Evolutionary conservation across 371 early-diverging fungal genomes (phyloP), one percentile per base, ranked within the genome.

Genomic region (Mortierella sp.): DNA sequence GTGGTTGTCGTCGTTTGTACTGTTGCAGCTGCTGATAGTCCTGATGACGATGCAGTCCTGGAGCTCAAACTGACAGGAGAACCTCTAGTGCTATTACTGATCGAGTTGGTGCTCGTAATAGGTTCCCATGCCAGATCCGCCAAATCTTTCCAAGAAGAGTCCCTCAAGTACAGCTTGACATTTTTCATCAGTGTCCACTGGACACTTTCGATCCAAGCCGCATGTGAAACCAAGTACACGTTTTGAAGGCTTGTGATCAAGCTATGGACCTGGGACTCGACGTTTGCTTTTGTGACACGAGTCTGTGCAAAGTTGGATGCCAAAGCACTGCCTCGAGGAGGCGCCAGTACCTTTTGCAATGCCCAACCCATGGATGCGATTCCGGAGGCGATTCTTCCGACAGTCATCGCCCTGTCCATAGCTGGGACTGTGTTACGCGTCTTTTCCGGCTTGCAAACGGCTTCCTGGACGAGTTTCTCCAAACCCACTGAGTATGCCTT

Each of bases 131-230:
- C 64, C 27, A 76, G 55, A 2, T 61, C 60, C 2, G 65, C 44
- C 5, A 76, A 46, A 50, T 76, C 78, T 14, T 70, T 61, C 78
- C 78, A 76, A 11, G 70, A 65, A 1, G 78, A 76, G 12, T 60
- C 57, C 12, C 24, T 32, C 44, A 76, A 54, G 24, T 65, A 76
- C 15, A 51, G 52, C 46, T 50, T 56, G 46, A 76, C 21, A 11
- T 43, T 17, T 28, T 50, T 64, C 24, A 34, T 65, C 47, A 69
- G 19, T 7, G 46, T 24, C 65, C 65, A 70, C n/a, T 71, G 70
- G 3, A 84, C 53, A 26, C 43, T 61, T 15, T 75, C 59, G 30
- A 83, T 79, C 88, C 88, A 87, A 0, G 71, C 43, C 11, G 60
- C 60, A 63, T 87, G 84, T 4, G 84, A 75, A 6, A 32, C 14